These are phyloP conservation scores for Pharus latifolius DNA, from an alignment of 176 grass and related monocot species.

Conservation along the genomic window DNA sequence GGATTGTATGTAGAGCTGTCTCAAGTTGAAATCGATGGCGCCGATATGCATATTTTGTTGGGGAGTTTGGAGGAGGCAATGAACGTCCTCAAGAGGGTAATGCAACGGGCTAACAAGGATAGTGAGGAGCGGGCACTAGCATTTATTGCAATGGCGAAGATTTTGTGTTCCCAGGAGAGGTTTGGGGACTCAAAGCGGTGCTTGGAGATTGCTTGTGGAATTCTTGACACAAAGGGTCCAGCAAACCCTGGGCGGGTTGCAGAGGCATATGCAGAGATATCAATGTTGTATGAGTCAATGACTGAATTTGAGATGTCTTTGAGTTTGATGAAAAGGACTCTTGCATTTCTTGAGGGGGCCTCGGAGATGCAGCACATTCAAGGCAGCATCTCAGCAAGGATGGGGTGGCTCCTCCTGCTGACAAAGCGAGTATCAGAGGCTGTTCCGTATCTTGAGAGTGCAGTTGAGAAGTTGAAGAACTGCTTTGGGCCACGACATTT, in stretches of 20 bases:
- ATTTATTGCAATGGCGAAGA: conserved; percentile 41
- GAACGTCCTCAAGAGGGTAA: conserved; percentile 37
- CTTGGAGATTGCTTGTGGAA: conserved; percentile 54
- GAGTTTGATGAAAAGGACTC: conserved; percentile 59
- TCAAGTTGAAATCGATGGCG: conserved; percentile 38
- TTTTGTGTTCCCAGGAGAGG: conserved; percentile 44
- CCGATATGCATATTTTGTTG: conserved; percentile 32
- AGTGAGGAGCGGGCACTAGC: conserved; percentile 50
- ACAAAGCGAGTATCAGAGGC: conserved; percentile 36
- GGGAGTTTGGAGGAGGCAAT: conserved; percentile 50
- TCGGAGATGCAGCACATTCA: conserved; percentile 48
- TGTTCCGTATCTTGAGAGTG: conserved; percentile 61
- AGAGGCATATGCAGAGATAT: conserved; percentile 41
- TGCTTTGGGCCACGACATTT: conserved; percentile 52
- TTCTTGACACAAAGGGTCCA: conserved; percentile 46
- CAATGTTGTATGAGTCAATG: conserved; percentile 55
- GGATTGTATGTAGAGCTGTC: conserved; percentile 29
- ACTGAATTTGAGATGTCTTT: conserved; percentile 52
- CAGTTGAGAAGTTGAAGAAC: conserved; percentile 56
- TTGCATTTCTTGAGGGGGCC: conserved; percentile 28
- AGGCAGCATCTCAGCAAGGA: conserved; percentile 49
- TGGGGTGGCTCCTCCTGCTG: conserved; percentile 67
- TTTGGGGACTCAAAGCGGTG: conserved; percentile 44
- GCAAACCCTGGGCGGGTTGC: conserved; percentile 11
- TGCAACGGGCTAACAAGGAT: conserved; percentile 38